Evolutionary conservation across 768 basidiomycete species (phyloP).

Genomic region (Russula virescens): DNA sequence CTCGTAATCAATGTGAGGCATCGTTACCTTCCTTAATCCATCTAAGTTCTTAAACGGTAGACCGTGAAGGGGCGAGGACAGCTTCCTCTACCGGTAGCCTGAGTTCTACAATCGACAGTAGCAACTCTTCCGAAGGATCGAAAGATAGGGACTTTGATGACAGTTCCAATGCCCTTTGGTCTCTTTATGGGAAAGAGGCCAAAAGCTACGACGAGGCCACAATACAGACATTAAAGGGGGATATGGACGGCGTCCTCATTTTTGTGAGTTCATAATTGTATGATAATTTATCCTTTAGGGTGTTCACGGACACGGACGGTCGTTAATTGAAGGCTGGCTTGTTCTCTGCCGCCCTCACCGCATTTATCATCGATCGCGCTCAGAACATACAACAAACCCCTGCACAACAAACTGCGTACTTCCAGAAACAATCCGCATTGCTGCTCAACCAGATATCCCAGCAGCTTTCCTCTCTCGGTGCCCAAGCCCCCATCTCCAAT

Average conservation of each 20-base stretch:
- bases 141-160: not conserved
- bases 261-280: not conserved
- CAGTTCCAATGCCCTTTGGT: constrained; percentile 5
- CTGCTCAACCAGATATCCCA: constrained; percentile 14
- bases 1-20: too few relatives aligned
- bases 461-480: constrained; percentile 8
- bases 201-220: constrained; percentile 3
- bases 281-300: not conserved
- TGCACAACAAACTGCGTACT: constrained; percentile 1
- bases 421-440: constrained; percentile 5
- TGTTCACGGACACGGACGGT: not conserved
- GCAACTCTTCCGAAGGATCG: too few relatives aligned
- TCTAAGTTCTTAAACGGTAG: too few relatives aligned
- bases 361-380: constrained; percentile 14
- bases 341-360: constrained; percentile 17
- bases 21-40: too few relatives aligned
- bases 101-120: too few relatives aligned
- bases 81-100: too few relatives aligned
- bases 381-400: constrained; percentile 16
- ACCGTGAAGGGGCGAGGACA: too few relatives aligned
- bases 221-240: not conserved
- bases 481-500: not conserved
- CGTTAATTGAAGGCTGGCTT: constrained; percentile 20
- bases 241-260: constrained; percentile 1
- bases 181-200: constrained; percentile 1